Evolutionary conservation across 2,329 filamentous ascomycete genomes (phyloP).

Genomic region (Trichoderma endophyticum): DNA sequence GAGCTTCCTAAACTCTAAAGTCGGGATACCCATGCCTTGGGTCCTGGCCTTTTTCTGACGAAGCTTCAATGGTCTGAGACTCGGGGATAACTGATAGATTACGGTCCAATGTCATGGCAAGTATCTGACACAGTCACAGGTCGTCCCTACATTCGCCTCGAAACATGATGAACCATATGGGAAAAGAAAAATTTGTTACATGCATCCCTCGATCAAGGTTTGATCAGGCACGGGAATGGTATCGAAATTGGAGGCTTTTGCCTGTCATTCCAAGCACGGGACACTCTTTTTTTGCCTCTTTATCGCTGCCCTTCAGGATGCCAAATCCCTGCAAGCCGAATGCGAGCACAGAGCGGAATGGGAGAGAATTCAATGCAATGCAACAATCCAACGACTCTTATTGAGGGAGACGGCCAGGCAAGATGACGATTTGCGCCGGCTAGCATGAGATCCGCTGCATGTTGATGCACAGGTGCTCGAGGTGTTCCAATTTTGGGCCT

Average conservation of each 20-base stretch:
- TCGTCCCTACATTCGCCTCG: background rate
- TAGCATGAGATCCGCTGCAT: background rate
- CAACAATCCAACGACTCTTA: background rate
- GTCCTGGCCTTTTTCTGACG: slow-evolving; percentile 8
- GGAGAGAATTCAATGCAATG: background rate
- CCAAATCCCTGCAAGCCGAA: background rate
- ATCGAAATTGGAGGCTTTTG: background rate
- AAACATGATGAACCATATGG: background rate
- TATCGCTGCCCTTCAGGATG: background rate
- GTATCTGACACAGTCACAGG: background rate
- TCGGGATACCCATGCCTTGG: slow-evolving; percentile 10
- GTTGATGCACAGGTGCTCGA: background rate
- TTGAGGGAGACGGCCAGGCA: background rate
- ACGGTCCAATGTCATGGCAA: background rate
- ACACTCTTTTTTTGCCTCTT: background rate
- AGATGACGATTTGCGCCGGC: slow-evolving; percentile 6
- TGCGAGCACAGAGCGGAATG: background rate
- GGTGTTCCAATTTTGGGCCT: background rate
- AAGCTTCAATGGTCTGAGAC: slow-evolving; percentile 14
- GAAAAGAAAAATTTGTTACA: background rate
- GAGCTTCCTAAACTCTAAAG: background rate
- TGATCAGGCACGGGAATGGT: background rate
- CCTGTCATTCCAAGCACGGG: background rate
- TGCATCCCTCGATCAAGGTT: background rate
- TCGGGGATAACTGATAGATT: background rate